A percentile compares a stretch with the other conserved stretches of the same genome.
Conservation (phyloP, 768 basidiomycete genomes). For the Podaxis carcinomalis region DNA sequence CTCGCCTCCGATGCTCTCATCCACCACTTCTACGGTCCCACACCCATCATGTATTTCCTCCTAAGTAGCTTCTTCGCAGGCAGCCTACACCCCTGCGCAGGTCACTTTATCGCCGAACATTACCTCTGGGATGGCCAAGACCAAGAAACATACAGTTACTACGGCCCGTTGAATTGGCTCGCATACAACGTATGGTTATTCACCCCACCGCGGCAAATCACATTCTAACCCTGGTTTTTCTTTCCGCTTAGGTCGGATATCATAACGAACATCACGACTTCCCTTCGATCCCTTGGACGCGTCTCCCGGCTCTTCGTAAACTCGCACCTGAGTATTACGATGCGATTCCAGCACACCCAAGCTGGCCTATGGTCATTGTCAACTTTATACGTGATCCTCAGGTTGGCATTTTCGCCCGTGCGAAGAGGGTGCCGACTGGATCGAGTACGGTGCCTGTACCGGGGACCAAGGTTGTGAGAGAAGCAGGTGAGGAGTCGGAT, state of each 20-base stretch:
- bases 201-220: no score
- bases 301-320: slow-evolving; percentile 73
- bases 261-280: slow-evolving; percentile 99
- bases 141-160: slow-evolving; percentile 97
- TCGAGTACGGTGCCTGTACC: not conserved
- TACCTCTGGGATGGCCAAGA: slow-evolving; percentile 89
- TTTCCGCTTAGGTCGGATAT: slow-evolving; percentile 73
- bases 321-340: slow-evolving; percentile 94
- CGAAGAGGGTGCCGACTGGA: slow-evolving; percentile 54
- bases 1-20: slow-evolving; percentile 71
- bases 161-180: slow-evolving; percentile 83
- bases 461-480: not conserved
- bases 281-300: slow-evolving; percentile 94
- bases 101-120: slow-evolving; percentile 97
- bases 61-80: slow-evolving; percentile 95
- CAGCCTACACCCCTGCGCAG: slow-evolving; percentile 91
- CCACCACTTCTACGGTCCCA: slow-evolving; percentile 36
- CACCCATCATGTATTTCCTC: slow-evolving; percentile 75
- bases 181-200: slow-evolving; percentile 74
- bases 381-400: slow-evolving; percentile 91
- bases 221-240: not conserved
- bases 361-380: slow-evolving; percentile 92
- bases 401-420: slow-evolving; percentile 86
- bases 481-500: slow-evolving; percentile 18
- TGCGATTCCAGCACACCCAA: slow-evolving; percentile 77